phyloP scores from a whole-genome alignment of 2,329 filamentous ascomycete genomes.

The Ascochyta koolunga region DNA sequence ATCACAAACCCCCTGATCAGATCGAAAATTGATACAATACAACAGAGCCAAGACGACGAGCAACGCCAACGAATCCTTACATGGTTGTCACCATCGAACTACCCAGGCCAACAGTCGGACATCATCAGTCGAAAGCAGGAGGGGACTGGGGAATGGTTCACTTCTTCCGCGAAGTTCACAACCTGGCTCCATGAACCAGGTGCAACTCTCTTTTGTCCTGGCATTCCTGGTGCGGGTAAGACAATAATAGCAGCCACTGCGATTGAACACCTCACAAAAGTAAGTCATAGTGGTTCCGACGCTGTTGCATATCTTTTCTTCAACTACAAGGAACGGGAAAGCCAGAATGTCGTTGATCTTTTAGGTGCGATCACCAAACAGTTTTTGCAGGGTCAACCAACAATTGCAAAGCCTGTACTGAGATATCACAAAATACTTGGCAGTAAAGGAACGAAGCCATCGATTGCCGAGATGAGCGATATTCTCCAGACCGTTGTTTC shows the following conservation, averaged over 20 bases:
- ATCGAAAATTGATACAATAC: background rate
- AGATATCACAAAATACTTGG: conserved; percentile 31
- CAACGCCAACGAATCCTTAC: conserved; percentile 3
- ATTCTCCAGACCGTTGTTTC: conserved; percentile 22
- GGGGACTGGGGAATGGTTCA: conserved; percentile 29
- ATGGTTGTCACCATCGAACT: conserved; percentile 17
- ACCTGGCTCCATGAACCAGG: conserved; percentile 18
- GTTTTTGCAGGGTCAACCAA: conserved; percentile 31
- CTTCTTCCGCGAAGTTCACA: conserved; percentile 13
- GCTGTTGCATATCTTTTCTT: conserved; percentile 43
- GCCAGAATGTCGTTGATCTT: conserved; percentile 31
- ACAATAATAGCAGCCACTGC: conserved; percentile 34
- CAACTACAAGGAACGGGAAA: conserved; percentile 35
- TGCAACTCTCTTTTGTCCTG: conserved; percentile 31
- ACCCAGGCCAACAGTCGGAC: conserved; percentile 15
- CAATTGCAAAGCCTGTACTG: conserved; percentile 21
- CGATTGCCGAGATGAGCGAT: conserved; percentile 22
- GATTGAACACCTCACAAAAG: conserved; percentile 19
- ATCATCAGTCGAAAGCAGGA: conserved; percentile 12
- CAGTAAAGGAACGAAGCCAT: conserved; percentile 24
- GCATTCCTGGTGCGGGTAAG: conserved; percentile 37
- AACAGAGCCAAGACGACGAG: background rate
- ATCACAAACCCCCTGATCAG: background rate
- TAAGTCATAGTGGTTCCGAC: background rate
- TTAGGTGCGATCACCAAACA: conserved; percentile 44